phyloP scores from a whole-genome alignment of 2,329 filamentous ascomycete species.

The Fusarium aywerte region DNA sequence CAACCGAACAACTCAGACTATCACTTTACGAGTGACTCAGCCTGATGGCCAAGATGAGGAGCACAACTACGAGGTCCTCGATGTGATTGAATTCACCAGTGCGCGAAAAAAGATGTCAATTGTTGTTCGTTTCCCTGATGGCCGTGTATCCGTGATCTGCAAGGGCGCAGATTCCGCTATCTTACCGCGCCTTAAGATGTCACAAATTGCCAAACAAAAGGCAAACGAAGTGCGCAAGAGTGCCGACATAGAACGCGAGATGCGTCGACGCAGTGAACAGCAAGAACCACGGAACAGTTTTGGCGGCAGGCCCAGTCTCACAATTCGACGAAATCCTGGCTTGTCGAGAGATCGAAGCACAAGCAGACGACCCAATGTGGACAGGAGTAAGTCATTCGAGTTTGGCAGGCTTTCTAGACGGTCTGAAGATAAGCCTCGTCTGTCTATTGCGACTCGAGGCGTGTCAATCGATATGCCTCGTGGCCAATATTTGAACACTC shows the following conservation, averaged over 20 bases:
- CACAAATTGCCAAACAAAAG: slow-evolving; percentile 79
- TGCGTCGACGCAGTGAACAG: slow-evolving; percentile 66
- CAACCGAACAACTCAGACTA: slow-evolving; percentile 76
- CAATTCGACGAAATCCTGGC: slow-evolving; percentile 58
- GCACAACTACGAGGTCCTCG: slow-evolving; percentile 81
- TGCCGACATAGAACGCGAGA: slow-evolving; percentile 66
- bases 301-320: slow-evolving; percentile 64
- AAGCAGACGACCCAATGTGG: slow-evolving; percentile 46
- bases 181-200: slow-evolving; percentile 78
- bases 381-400: slow-evolving; percentile 60
- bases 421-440: slow-evolving; percentile 55
- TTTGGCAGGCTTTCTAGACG: slow-evolving; percentile 52
- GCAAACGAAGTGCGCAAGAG: slow-evolving; percentile 72
- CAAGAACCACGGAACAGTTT: slow-evolving; percentile 65
- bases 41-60: slow-evolving; percentile 55
- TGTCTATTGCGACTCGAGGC: slow-evolving; percentile 55
- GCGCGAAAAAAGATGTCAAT: slow-evolving; percentile 92
- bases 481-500: slow-evolving; percentile 46
- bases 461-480: slow-evolving; percentile 59
- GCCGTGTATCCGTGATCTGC: slow-evolving; percentile 83
- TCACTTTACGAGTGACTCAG: slow-evolving; percentile 63
- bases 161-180: slow-evolving; percentile 91
- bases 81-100: slow-evolving; percentile 92
- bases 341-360: slow-evolving; percentile 44
- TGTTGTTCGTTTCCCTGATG: slow-evolving; percentile 85